Evolutionary conservation across 495 filamentous ascomycete species (phyloP).

Genomic region (Penicillium soppii): DNA sequence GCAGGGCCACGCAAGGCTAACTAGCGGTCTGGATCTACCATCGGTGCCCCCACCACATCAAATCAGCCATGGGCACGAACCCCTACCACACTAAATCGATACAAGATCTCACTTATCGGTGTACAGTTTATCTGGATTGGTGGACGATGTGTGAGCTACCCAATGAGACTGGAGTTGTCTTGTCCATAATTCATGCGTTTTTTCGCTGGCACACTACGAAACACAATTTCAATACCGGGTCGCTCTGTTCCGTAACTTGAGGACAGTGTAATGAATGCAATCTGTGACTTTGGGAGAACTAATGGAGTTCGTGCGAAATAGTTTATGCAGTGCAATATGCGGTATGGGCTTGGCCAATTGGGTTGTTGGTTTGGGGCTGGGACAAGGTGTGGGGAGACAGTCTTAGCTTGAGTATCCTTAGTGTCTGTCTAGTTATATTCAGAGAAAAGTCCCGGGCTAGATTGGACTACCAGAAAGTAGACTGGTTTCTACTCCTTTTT

Average conservation of each 20-base stretch:
- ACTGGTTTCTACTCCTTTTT: background rate
- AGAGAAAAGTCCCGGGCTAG: background rate
- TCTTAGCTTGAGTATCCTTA: background rate
- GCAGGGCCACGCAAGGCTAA: background rate
- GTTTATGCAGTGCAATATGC: slow-evolving; percentile 4
- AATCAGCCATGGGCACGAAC: background rate
- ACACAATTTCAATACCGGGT: background rate
- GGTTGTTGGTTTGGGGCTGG: background rate
- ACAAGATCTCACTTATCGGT: slow-evolving; percentile 1
- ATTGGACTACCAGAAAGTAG: background rate
- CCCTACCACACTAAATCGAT: slow-evolving; percentile 1
- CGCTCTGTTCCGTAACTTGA: background rate
- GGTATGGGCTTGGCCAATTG: slow-evolving; percentile 1
- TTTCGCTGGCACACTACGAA: background rate
- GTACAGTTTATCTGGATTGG: background rate
- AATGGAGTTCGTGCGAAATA: background rate
- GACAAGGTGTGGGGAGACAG: background rate
- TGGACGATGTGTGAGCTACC: background rate
- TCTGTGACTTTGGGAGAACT: background rate
- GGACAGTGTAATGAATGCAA: background rate
- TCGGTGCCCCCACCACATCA: background rate
- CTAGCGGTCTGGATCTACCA: slow-evolving; percentile 3
- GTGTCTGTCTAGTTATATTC: background rate
- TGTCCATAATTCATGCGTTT: background rate
- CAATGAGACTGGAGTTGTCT: background rate